These are phyloP conservation scores for Rhizopogon salebrosus DNA, from an alignment of 768 basidiomycete genomes.

Conservation along the genomic window DNA sequence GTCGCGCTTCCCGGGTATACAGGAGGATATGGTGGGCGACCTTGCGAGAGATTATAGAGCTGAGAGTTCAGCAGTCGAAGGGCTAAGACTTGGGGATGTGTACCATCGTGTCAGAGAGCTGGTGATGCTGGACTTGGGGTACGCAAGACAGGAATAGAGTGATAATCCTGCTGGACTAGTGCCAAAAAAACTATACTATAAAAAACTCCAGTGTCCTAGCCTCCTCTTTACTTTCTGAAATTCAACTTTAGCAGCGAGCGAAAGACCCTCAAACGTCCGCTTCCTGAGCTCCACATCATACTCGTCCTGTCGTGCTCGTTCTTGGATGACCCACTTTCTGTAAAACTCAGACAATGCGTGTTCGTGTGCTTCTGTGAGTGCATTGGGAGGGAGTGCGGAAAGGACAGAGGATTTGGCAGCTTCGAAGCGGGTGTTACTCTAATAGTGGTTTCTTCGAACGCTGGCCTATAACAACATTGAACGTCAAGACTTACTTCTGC, in stretches of 20 bases:
- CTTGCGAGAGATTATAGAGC: constrained; percentile 54
- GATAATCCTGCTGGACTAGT: background rate
- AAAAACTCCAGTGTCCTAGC: constrained; percentile 16
- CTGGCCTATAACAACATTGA: background rate
- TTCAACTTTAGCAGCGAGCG: constrained; percentile 53
- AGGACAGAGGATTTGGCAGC: constrained; percentile 58
- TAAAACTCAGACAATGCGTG: constrained; percentile 71
- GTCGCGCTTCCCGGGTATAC: constrained; percentile 72
- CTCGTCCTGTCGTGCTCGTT: constrained; percentile 46
- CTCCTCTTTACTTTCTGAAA: constrained; percentile 38
- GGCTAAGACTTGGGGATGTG: constrained; percentile 50
- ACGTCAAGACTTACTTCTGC: constrained; percentile 52
- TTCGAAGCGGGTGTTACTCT: constrained; percentile 84
- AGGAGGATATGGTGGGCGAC: constrained; percentile 56
- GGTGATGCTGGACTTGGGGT: constrained; percentile 44
- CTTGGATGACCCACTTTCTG: constrained; percentile 68
- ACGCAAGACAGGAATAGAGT: constrained; percentile 22
- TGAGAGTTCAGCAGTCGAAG: constrained; percentile 57
- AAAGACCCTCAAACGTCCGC: constrained; percentile 52
- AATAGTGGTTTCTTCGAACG: constrained; percentile 4
- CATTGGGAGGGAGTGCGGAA: constrained; percentile 45
- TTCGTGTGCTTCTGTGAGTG: constrained; percentile 54
- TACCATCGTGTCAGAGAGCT: constrained; percentile 62
- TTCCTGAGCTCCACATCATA: constrained; percentile 68
- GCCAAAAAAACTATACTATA: background rate